Evolutionary conservation across 148 eudicot genomes (phyloP).

Genomic region (Selenicereus undatus): DNA sequence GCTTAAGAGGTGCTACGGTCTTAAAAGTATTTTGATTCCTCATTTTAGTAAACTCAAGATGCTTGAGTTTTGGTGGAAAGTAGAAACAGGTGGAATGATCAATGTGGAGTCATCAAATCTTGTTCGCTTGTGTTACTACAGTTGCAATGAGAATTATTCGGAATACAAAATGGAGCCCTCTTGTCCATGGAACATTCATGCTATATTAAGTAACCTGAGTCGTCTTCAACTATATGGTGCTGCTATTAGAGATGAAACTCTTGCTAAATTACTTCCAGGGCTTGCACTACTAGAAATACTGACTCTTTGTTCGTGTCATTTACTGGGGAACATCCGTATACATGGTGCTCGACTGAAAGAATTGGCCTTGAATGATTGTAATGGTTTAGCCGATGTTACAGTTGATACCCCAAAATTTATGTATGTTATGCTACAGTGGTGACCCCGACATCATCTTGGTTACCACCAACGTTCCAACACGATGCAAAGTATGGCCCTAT

Average conservation of each 20-base stretch:
- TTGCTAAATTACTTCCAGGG: constrained; percentile 10
- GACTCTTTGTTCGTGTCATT: not conserved
- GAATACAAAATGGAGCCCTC: not conserved
- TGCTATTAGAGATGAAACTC: not conserved
- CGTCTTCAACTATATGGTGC: not conserved
- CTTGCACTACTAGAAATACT: not conserved
- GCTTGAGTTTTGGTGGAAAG: not conserved
- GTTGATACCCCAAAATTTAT: constrained; percentile 8
- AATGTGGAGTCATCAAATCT: constrained; percentile 4
- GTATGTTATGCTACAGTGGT: constrained; percentile 6
- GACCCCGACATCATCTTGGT: not conserved
- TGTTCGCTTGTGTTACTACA: not conserved
- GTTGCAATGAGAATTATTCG: not conserved
- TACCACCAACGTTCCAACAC: not conserved
- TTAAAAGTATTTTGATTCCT: constrained; percentile 3
- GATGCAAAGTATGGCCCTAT: not conserved
- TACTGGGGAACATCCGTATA: not conserved
- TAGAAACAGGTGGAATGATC: not conserved
- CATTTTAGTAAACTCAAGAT: not conserved
- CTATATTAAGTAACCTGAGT: constrained; percentile 4
- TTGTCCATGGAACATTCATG: not conserved
- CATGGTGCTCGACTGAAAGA: not conserved
- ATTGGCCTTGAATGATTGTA: not conserved
- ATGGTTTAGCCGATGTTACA: not conserved
- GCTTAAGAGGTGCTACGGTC: not conserved